Evolutionary conservation across 192 early-diverging fungal genomes (phyloP).

Genomic region (Kappamyces sp.): DNA sequence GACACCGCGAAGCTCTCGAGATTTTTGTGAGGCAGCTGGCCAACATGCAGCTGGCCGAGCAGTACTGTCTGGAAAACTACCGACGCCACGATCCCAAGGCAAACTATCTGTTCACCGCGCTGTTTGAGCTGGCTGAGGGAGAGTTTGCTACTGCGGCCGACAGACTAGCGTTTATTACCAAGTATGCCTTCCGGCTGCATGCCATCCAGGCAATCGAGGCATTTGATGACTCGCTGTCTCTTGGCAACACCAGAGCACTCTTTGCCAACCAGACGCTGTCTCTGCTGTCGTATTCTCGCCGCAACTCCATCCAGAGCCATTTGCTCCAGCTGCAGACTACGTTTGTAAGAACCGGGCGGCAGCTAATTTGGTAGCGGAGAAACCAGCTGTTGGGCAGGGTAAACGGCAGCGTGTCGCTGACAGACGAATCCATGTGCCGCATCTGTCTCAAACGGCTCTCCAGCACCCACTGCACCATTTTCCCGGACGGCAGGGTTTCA

Average conservation of each 20-base stretch:
- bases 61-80: constrained; percentile 10
- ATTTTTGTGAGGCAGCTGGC: constrained; percentile 2
- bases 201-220: neutral
- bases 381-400: neutral
- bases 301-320: neutral
- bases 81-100: neutral
- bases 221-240: neutral
- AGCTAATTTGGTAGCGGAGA: neutral
- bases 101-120: neutral
- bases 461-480: constrained; percentile 8
- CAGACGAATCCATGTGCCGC: constrained; percentile 9
- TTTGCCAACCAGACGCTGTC: no score
- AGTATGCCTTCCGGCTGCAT: neutral
- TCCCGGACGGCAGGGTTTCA: constrained; percentile 1
- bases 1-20: constrained; percentile 9
- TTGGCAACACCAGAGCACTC: neutral
- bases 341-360: neutral
- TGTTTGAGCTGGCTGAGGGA: neutral
- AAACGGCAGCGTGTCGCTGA: neutral
- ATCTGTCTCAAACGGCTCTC: constrained; percentile 7
- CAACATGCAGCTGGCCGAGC: constrained; percentile 2
- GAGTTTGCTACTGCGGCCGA: neutral
- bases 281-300: no score
- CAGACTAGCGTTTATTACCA: constrained; percentile 3
- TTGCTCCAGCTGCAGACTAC: neutral